phyloP scores from a whole-genome alignment of 257 asterid genomes.

The Sherardia arvensis region DNA sequence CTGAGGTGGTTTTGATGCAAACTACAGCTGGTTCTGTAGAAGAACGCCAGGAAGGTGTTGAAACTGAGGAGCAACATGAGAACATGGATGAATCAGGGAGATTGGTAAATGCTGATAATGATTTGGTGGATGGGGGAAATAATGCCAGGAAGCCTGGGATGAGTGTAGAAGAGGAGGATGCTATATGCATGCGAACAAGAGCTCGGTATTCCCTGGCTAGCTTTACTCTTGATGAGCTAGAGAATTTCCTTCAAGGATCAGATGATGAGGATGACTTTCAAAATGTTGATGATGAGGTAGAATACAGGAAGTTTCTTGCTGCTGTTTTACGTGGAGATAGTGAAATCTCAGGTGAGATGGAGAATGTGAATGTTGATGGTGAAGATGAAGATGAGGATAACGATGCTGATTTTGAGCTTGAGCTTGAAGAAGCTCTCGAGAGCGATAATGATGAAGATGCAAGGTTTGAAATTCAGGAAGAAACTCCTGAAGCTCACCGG shows the following conservation, averaged over 20 bases:
- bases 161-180: slow-evolving; percentile 58
- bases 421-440: slow-evolving; percentile 94
- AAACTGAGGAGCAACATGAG: slow-evolving; percentile 27
- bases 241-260: slow-evolving; percentile 95
- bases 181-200: slow-evolving; percentile 91
- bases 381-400: slow-evolving; percentile 80
- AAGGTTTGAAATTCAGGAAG: slow-evolving; percentile 38
- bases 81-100: slow-evolving; percentile 25
- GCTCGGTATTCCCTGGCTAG: slow-evolving; percentile 95
- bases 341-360: slow-evolving; percentile 40
- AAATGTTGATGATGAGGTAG: slow-evolving; percentile 85
- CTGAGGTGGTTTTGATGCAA: slow-evolving; percentile 49
- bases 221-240: slow-evolving; percentile 92
- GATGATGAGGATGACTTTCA: slow-evolving; percentile 95
- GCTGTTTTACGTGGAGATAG: slow-evolving; percentile 71
- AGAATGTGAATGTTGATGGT: slow-evolving; percentile 53
- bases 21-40: slow-evolving; percentile 27
- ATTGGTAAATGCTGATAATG: slow-evolving; percentile 16
- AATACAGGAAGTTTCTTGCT: slow-evolving; percentile 83
- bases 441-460: slow-evolving; percentile 65
- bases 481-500: slow-evolving; percentile 22
- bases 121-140: slow-evolving; percentile 17
- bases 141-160: slow-evolving; percentile 25
- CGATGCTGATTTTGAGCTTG: slow-evolving; percentile 99
- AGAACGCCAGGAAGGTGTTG: slow-evolving; percentile 21